Base-by-base conservation (phyloP, 192 early-diverging fungal genomes). In the Podochytrium sp. region DNA sequence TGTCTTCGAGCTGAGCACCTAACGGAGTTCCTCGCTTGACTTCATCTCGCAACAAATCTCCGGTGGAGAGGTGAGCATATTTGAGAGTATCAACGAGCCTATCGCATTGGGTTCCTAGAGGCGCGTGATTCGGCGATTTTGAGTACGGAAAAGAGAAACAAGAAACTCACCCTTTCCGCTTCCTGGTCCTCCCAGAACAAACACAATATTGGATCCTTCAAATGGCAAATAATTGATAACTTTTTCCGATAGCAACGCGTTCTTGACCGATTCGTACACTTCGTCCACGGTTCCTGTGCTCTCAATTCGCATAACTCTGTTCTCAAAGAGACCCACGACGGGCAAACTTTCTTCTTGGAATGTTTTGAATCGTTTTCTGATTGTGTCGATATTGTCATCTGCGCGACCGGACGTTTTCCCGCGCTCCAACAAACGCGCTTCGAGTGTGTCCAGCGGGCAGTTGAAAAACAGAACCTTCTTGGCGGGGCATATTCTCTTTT, bases 51-150 rank as follows among this genome's bases (percentile, higher is more conserved):
- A 90, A 76, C 32, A 90, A 65, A 72, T 90, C 89, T 10, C 88
- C 89, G 5, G 85, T 81, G 2, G 87, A 90, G 14, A 91, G 35
- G 57, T 90, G 88, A 2, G 75, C 74, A 52, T 78, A 86, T 4
- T 73, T 53, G 27, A 84, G 74, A 25, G 53, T 56, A n/a, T 85
- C 70, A 6, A 78, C 82, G 1, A 90, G 75, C 33, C 74, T 52
- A 27, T 63, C 81, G 65, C 89, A 90, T 41, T 90, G 82, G 14
- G 88, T 90, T 10, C 89, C 88, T 82, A n/a, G n/a, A n/a, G n/a
- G n/a, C n/a, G n/a, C n/a, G 75, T 18, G 20, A 34, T 38, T 10
- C 63, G 4, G 37, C 40, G 1, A 38, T 51, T 39, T 39, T 18
- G n/a, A 34, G 60, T 16, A 10, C 49, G 23, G 23, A n/a, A n/a